Evolutionary conservation across 2,329 filamentous ascomycete genomes (phyloP), one percentile per base, ranked within the genome.

Genomic region (Aciculosporium take): DNA sequence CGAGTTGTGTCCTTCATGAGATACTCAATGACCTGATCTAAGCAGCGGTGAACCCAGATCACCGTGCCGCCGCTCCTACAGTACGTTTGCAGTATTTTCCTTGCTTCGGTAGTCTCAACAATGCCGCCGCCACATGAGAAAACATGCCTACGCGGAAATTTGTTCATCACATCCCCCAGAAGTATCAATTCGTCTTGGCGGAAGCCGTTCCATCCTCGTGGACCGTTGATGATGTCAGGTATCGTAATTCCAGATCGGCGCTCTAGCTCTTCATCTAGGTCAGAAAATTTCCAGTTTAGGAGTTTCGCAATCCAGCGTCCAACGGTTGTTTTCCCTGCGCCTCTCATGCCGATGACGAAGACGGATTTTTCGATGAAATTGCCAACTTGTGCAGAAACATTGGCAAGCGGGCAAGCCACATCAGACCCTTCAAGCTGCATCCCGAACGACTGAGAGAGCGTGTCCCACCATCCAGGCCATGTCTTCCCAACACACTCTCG

Each of bases 401-500:
- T 45, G 21, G 52, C 39, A 6, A 35, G 23, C 45, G 40, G 4
- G 44, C 39, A n/a, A 61, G 58, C 17, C 17, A 17, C 21, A 51
- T 93, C 86, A 28, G 80, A 74, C 10, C 91, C 91, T 45, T 80
- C 74, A n/a, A 96, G 66, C 23, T 71, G 63, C 23, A 84, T 83
- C 27, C 78, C 71, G 66, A 95, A 98, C 12, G 76, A 74, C 50
- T 83, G 77, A 18, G 80, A 79, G 42, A 96, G 64, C 15, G 80
- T 77, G 60, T 98, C 91, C 91, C 91, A 98, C 86, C 91, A 98
- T 8, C 89, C 91, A 0, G 91, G 91, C 91, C 91, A 98, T 2
- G 91, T 98, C 69, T 98, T 98, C 31, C 84, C 88, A 3, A 86
- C 84, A 57, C 91, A 98, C 54, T 94, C 87, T 45, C 87, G 82